Evolutionary conservation across 202 grass and related monocot species (phyloP).

Genomic region (Musa balbisiana): DNA sequence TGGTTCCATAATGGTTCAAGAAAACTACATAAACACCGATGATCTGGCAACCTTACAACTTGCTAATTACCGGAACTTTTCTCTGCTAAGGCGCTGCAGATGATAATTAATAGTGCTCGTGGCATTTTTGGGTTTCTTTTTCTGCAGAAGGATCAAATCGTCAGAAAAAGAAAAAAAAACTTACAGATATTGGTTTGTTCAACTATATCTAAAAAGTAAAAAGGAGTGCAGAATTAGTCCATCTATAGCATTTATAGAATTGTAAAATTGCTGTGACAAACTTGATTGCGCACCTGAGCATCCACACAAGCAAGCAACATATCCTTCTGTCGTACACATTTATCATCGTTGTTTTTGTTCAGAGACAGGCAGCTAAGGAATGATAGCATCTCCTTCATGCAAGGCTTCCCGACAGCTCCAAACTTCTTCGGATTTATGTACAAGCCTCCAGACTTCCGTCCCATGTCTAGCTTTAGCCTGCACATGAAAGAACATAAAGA

Average conservation of each 20-base stretch:
- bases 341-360: conserved; percentile 72
- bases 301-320: conserved; percentile 31
- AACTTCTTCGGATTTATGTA: conserved; percentile 92
- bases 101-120: conserved; percentile 56
- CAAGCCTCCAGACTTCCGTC: conserved; percentile 57
- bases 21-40: no score
- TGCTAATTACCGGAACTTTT: conserved; percentile 33
- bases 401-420: conserved; percentile 52
- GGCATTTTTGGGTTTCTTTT: conserved; percentile 44
- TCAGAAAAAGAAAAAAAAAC: neutral
- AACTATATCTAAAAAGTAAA: no score
- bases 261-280: no score
- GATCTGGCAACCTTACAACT: no score
- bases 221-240: no score
- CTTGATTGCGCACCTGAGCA: conserved; percentile 17
- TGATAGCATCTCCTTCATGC: conserved; percentile 70
- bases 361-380: conserved; percentile 77
- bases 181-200: neutral
- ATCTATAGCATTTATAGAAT: no score
- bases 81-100: conserved; percentile 46
- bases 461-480: conserved; percentile 32
- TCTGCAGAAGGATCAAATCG: conserved; percentile 20
- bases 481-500: no score
- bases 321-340: conserved; percentile 43
- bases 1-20: no score